Percentiles rank a stretch among this genome's conserved stretches.
Evolutionary conservation across 805 yeast species (phyloP).

Genomic region (Aciculoconidium aculeatum): DNA sequence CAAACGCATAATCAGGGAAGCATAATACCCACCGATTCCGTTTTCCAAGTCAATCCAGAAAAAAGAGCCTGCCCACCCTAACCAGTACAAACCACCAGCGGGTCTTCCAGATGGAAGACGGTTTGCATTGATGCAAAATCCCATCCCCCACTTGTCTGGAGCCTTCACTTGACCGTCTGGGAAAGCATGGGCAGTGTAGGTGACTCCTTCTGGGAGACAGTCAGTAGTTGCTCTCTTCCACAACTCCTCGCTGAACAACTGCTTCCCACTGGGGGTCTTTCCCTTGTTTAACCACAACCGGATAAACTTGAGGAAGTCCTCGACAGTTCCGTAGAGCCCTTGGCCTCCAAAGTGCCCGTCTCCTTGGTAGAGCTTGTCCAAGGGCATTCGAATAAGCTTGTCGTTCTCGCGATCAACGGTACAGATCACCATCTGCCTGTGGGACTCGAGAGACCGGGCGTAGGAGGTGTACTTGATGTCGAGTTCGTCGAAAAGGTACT

Average conservation of each 20-base stretch:
- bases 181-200: background rate
- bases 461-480: constrained; percentile 8
- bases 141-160: constrained; percentile 1
- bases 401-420: no score
- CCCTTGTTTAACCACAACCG: constrained; percentile 38
- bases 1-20: constrained; percentile 30
- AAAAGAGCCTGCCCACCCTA: constrained; percentile 33
- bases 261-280: constrained; percentile 27
- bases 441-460: no score
- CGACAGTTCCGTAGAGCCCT: constrained; percentile 33
- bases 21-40: constrained; percentile 34
- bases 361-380: no score
- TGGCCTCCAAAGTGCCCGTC: constrained; percentile 34
- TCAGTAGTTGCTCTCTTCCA: constrained; percentile 26
- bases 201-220: constrained; percentile 23
- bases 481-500: constrained; percentile 25
- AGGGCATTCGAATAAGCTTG: no score
- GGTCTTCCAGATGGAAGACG: constrained; percentile 30
- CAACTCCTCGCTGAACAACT: constrained; percentile 23
- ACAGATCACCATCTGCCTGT: constrained; percentile 1
- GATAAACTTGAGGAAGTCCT: constrained; percentile 33
- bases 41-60: constrained; percentile 36
- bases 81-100: constrained; percentile 30
- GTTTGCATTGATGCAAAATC: constrained; percentile 9
- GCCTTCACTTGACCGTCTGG: constrained; percentile 2